Evolutionary conservation across 495 filamentous ascomycete species (phyloP).

Genomic region (Penicillium coprophilum): DNA sequence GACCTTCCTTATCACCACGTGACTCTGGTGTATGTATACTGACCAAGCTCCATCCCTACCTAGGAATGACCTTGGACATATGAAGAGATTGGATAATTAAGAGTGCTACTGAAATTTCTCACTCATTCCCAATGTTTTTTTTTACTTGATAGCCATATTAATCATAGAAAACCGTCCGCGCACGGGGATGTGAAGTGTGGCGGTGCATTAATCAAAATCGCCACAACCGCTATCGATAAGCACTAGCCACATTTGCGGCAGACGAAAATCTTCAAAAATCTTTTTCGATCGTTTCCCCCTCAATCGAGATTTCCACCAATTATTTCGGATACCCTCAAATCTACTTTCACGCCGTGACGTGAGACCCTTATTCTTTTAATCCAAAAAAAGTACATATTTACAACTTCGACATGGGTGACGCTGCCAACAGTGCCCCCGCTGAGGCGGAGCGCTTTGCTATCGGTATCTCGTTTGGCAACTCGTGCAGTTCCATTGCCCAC

Average conservation of each 20-base stretch:
- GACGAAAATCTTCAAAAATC: slow-evolving; percentile 34
- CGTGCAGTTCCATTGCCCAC: slow-evolving; percentile 93
- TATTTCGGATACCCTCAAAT: slow-evolving; percentile 20
- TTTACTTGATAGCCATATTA: neutral
- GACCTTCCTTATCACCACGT: slow-evolving; percentile 26
- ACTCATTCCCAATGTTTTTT: neutral
- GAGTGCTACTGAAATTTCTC: neutral
- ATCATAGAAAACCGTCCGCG: neutral
- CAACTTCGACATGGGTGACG: slow-evolving; percentile 54
- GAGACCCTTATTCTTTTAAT: slow-evolving; percentile 15
- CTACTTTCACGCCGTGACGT: slow-evolving; percentile 22
- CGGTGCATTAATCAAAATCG: slow-evolving; percentile 15
- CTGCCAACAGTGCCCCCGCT: slow-evolving; percentile 41
- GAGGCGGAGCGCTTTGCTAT: slow-evolving; percentile 71
- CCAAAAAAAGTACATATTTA: slow-evolving; percentile 12
- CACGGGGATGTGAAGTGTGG: neutral
- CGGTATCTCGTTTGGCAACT: slow-evolving; percentile 97
- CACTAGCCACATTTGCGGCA: slow-evolving; percentile 34
- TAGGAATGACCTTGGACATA: neutral
- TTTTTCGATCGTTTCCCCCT: slow-evolving; percentile 28
- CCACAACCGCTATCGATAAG: slow-evolving; percentile 45
- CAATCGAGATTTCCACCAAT: slow-evolving; percentile 23
- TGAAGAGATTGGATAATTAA: neutral
- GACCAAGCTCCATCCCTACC: neutral
- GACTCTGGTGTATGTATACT: neutral